These are phyloP conservation scores for Immersiella caudata DNA, from an alignment of 495 filamentous ascomycete genomes.

Conservation along the genomic window DNA sequence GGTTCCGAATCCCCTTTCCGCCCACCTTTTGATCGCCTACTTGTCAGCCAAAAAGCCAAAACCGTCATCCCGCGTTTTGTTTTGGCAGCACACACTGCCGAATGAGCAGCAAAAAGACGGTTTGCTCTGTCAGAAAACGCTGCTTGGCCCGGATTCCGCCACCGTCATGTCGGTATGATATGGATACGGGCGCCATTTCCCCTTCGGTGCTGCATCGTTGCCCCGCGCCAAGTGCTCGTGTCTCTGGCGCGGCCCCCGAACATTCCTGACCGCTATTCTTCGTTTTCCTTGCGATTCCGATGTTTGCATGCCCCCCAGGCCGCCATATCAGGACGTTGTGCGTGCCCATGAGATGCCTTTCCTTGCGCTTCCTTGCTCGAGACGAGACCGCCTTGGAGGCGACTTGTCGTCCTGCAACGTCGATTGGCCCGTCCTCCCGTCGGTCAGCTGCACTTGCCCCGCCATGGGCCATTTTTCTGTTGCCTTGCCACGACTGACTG, in stretches of 20 bases:
- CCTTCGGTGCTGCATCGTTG: too few species aligned
- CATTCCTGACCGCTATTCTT: constrained; percentile 15
- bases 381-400: constrained; percentile 36
- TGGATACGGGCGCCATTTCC: background rate
- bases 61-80: too few species aligned
- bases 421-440: constrained; percentile 26
- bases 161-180: background rate
- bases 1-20: constrained; percentile 12
- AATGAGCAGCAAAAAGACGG: background rate
- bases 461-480: background rate
- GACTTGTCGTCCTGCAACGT: constrained; percentile 24
- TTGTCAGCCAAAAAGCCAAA: background rate
- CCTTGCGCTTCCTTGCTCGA: background rate
- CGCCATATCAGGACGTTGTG: background rate
- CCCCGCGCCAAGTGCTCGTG: background rate
- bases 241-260: background rate
- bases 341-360: background rate
- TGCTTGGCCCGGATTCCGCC: background rate
- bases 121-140: background rate
- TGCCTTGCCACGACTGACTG: constrained; percentile 2
- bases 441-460: constrained; percentile 24
- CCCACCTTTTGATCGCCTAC: background rate
- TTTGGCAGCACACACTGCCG: background rate
- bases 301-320: background rate
- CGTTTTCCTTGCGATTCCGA: background rate